Evolutionary conservation across 2,329 filamentous ascomycete species (phyloP).

Genomic region (Colletotrichum sp.): DNA sequence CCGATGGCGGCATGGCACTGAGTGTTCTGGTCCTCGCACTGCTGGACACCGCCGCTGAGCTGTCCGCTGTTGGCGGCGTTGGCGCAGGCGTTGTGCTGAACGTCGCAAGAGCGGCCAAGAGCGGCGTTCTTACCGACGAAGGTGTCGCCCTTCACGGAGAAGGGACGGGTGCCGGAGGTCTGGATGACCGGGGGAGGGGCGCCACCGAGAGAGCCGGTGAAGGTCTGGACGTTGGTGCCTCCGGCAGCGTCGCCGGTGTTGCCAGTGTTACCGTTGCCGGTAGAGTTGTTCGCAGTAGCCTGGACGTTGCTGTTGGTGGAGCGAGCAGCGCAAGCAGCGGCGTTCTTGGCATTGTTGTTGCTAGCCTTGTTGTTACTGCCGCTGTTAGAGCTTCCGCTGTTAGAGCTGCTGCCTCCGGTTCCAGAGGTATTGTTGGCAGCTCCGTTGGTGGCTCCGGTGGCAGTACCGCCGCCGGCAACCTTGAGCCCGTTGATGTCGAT

Average conservation of each 20-base stretch:
- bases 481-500: slow-evolving; percentile 26
- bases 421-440: not conserved
- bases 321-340: not conserved
- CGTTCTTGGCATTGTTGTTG: not conserved
- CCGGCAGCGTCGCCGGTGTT: slow-evolving; percentile 15
- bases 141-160: slow-evolving; percentile 57
- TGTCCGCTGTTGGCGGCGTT: slow-evolving; percentile 50
- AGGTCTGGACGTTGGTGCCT: slow-evolving; percentile 46
- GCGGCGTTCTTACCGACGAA: slow-evolving; percentile 54
- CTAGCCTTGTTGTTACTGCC: not conserved
- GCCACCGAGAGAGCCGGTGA: slow-evolving; percentile 48
- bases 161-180: slow-evolving; percentile 41
- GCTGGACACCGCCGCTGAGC: slow-evolving; percentile 36
- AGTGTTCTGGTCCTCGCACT: slow-evolving; percentile 48
- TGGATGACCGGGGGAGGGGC: slow-evolving; percentile 44
- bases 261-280: not conserved
- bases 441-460: not conserved
- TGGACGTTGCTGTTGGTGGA: not conserved
- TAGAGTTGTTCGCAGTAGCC: not conserved
- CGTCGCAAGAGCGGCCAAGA: slow-evolving; percentile 51
- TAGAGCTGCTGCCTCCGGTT: not conserved
- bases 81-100: slow-evolving; percentile 55
- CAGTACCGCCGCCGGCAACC: slow-evolving; percentile 21
- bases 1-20: slow-evolving; percentile 34
- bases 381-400: not conserved